Evolutionary conservation across 2,329 filamentous ascomycete species (phyloP).

Genomic region (Xylaria multiplex): DNA sequence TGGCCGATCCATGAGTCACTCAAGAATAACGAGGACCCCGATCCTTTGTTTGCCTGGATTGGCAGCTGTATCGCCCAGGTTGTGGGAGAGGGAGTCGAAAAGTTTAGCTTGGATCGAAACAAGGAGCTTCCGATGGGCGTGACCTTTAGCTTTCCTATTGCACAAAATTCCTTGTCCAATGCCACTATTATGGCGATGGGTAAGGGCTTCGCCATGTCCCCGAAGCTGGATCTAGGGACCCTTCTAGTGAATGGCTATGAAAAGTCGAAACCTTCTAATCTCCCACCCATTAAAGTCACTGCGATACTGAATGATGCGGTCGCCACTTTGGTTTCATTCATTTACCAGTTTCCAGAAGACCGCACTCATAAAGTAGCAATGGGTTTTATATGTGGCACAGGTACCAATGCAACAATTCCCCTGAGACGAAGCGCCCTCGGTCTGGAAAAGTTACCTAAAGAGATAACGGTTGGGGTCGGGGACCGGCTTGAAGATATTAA

Average conservation of each 20-base stretch:
- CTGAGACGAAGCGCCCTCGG: constrained; percentile 72
- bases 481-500: constrained; percentile 63
- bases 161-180: constrained; percentile 69
- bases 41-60: constrained; percentile 84
- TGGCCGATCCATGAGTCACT: constrained; percentile 80
- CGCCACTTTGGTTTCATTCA: constrained; percentile 79
- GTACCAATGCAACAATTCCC: constrained; percentile 82
- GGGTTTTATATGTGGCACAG: constrained; percentile 84
- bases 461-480: constrained; percentile 60
- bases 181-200: constrained; percentile 75
- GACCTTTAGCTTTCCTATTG: constrained; percentile 77
- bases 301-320: constrained; percentile 87
- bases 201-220: constrained; percentile 71
- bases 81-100: constrained; percentile 65
- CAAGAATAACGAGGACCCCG: constrained; percentile 74
- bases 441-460: constrained; percentile 66
- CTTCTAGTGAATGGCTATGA: constrained; percentile 69
- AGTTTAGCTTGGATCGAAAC: constrained; percentile 54
- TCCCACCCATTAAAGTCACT: constrained; percentile 75
- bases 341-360: constrained; percentile 73
- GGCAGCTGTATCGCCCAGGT: constrained; percentile 80
- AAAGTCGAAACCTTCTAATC: constrained; percentile 54
- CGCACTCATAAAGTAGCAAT: constrained; percentile 74
- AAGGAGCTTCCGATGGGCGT: constrained; percentile 70
- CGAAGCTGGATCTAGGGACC: constrained; percentile 68